A percentile compares a stretch with the other conserved stretches of the same genome.
These are phyloP conservation scores for Rhodocollybia butyracea DNA, from an alignment of 768 basidiomycete genomes.

Conservation along the genomic window DNA sequence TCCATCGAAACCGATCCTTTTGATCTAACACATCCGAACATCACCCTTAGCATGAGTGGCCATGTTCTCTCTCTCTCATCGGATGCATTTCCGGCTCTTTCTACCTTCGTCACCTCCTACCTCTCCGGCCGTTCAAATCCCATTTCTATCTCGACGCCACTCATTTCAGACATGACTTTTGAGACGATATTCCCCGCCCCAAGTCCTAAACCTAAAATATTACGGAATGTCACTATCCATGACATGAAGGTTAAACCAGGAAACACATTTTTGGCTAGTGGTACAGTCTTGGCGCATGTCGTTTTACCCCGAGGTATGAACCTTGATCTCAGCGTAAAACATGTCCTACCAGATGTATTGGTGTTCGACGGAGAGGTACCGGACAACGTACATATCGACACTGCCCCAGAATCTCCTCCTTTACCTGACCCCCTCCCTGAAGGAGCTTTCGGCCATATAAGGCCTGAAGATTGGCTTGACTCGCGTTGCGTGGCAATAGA, in stretches of 20 bases:
- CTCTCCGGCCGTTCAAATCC: constrained; percentile 54
- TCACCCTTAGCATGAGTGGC: constrained; percentile 57
- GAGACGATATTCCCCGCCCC: constrained; percentile 64
- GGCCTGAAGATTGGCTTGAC: constrained; percentile 66
- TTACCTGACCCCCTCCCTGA: constrained; percentile 70
- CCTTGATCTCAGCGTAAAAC: constrained; percentile 57
- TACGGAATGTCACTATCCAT: constrained; percentile 69
- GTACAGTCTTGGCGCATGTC: constrained; percentile 59
- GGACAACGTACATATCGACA: constrained; percentile 31
- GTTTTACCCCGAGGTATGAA: constrained; percentile 71
- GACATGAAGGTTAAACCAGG: constrained; percentile 71
- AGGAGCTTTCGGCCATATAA: constrained; percentile 72
- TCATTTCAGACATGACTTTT: constrained; percentile 47
- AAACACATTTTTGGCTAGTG: constrained; percentile 61
- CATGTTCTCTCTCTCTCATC: constrained; percentile 49
- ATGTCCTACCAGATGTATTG: constrained; percentile 71
- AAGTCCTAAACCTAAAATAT: constrained; percentile 56
- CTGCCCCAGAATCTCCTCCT: constrained; percentile 30
- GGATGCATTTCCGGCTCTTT: constrained; percentile 41
- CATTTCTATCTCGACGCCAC: constrained; percentile 54
- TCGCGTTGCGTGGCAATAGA: constrained; percentile 38
- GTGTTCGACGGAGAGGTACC: constrained; percentile 74
- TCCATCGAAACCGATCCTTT: constrained; percentile 55
- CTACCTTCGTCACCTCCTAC: constrained; percentile 61
- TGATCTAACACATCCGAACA: constrained; percentile 62